Conservation (phyloP, 306 rosid species). For the Boehmeria nivea region DNA sequence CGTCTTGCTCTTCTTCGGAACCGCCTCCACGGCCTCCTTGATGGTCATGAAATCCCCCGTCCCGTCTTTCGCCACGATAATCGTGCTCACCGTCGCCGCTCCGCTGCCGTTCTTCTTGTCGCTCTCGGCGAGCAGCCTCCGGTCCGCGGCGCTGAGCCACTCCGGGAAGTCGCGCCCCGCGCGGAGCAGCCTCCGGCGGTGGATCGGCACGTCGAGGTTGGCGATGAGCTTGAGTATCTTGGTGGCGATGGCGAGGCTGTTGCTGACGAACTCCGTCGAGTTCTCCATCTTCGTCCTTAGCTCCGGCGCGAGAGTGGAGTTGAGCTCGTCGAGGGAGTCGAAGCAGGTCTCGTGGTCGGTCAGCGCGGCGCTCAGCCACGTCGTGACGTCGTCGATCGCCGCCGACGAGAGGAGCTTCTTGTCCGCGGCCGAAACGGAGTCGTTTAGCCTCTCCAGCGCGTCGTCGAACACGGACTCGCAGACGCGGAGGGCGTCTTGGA, state of each 20-base stretch:
- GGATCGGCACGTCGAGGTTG: slow-evolving; percentile 38
- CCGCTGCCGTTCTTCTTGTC: slow-evolving; percentile 5
- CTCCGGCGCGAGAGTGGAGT: slow-evolving; percentile 31
- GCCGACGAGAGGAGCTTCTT: slow-evolving; percentile 28
- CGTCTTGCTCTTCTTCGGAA: slow-evolving; percentile 52
- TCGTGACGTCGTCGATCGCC: slow-evolving; percentile 37
- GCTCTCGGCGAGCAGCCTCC: slow-evolving; percentile 43
- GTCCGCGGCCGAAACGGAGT: slow-evolving; percentile 40
- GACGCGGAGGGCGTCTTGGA: slow-evolving; percentile 26
- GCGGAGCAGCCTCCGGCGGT: slow-evolving; percentile 49
- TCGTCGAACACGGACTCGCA: slow-evolving; percentile 51
- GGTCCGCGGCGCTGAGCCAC: slow-evolving; percentile 68
- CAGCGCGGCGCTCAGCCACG: slow-evolving; percentile 73
- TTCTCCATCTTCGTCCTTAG: slow-evolving; percentile 37
- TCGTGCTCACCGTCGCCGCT: slow-evolving; percentile 20
- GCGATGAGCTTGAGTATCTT: slow-evolving; percentile 39
- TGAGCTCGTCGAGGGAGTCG: slow-evolving; percentile 55
- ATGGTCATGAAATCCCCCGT: slow-evolving; percentile 45
- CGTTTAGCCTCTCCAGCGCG: slow-evolving; percentile 56
- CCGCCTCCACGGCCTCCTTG: slow-evolving; percentile 41
- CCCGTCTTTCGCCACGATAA: slow-evolving; percentile 70
- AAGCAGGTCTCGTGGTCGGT: slow-evolving; percentile 82
- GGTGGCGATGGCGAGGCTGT: slow-evolving; percentile 77
- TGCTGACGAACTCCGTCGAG: slow-evolving; percentile 69
- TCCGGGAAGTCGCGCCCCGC: slow-evolving; percentile 33